phyloP scores from a whole-genome alignment of 805 yeast species.

The Saturnispora sekii region DNA sequence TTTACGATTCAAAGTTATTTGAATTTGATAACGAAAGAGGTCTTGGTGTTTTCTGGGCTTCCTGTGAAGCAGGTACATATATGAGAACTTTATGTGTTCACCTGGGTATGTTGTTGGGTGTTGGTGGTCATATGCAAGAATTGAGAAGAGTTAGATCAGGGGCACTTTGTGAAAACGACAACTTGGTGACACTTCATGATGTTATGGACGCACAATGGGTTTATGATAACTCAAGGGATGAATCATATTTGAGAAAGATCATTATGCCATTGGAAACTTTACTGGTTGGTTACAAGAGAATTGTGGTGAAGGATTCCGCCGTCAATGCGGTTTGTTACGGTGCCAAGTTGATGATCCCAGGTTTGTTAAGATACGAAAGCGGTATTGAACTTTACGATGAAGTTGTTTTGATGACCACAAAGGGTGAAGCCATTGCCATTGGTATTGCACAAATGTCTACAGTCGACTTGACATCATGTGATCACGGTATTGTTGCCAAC shows the following conservation, averaged over 20 bases:
- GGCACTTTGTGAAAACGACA: conserved; percentile 83
- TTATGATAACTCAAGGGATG: conserved; percentile 95
- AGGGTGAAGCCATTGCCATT: conserved; percentile 98
- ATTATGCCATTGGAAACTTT: conserved; percentile 92
- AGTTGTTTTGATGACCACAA: conserved; percentile 95
- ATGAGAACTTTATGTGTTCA: conserved; percentile 99
- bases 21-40: conserved; percentile 97
- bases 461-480: conserved; percentile 91
- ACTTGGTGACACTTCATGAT: conserved; percentile 92
- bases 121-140: conserved; percentile 99
- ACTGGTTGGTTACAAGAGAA: conserved; percentile 90
- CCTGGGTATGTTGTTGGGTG: conserved; percentile 95
- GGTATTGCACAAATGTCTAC: conserved; percentile 99
- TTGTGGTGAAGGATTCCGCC: conserved; percentile 86
- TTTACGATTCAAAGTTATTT: conserved; percentile 89
- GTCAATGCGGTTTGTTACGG: conserved; percentile 98
- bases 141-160: conserved; percentile 98
- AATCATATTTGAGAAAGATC: conserved; percentile 85
- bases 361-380: conserved; percentile 92
- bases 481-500: conserved; percentile 97
- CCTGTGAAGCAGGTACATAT: conserved; percentile 99
- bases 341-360: conserved; percentile 98
- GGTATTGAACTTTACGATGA: conserved; percentile 96
- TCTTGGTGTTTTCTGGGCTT: conserved; percentile 98
- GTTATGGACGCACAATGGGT: conserved; percentile 97